Base-by-base conservation (phyloP, 2,329 filamentous ascomycete genomes). In the Colletotrichum agaves region DNA sequence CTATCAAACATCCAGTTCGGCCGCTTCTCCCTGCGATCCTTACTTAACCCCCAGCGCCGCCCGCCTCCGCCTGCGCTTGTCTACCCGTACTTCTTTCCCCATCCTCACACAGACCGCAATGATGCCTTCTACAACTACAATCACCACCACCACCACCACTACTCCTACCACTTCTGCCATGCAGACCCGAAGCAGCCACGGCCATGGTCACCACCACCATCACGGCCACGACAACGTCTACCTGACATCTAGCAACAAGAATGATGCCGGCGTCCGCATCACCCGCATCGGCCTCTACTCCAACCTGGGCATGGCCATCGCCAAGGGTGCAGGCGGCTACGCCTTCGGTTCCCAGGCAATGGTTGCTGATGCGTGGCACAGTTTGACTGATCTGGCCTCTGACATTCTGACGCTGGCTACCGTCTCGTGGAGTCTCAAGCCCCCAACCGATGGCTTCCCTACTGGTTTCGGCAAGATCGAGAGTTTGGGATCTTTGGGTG, bases 401-500 rank as follows among this genome's bases (percentile, higher is more conserved):
- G 96, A 99, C 78, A 87, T 99, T 73, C 89, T 98, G 78, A 99
- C 96, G 1, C 87, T 99, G 19, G 93, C 93, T 15, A 99, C 96
- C 10, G 94, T 99, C 52, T 95, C 94, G 19, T 97, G 93, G 90
- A 97, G 94, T 67, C 82, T 98, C 68, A 93, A 92, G 74, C 91
- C 93, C 5, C 94, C 96, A 0, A 93, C 92, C 11, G 87, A 91
- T 61, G 87, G 87, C 44, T 99, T 97, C 76, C 96, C 96, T 2
- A 89, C 90, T 74, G 96, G 96, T 2, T 99, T 97, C 77, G 96
- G 96, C 76, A 99, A 99, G 83, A 88, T 99, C n/a, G 96, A 99
- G 83, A 97, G 94, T 74, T 82, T 99, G 76, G 96, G 96, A 19
- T 96, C 94, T 21, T 82, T 99, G 67, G 96, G 95, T 15, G 96